phyloP scores from a whole-genome alignment of 371 early-diverging fungal genomes.

The Parasitella parasitica region DNA sequence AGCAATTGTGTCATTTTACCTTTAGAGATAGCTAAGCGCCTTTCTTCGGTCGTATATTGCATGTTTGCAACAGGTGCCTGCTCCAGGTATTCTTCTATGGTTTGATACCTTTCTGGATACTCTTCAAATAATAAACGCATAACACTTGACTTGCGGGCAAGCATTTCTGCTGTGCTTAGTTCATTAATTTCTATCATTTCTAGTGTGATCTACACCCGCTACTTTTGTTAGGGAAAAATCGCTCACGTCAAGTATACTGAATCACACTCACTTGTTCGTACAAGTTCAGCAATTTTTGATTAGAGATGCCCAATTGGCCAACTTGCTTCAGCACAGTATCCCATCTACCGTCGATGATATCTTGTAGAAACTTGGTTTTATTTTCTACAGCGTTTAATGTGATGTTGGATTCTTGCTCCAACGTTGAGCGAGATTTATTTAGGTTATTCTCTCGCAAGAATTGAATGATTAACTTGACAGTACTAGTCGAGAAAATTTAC shows the following conservation, averaged over 20 bases:
- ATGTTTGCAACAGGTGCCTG: conserved; percentile 51
- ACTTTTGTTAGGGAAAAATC: not conserved
- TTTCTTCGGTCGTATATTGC: conserved; percentile 60
- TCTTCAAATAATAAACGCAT: conserved; percentile 73
- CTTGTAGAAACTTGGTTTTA: conserved; percentile 63
- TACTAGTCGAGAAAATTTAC: conserved; percentile 33
- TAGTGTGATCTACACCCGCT: conserved; percentile 60
- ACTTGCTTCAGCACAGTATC: conserved; percentile 80
- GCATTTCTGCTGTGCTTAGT: conserved; percentile 77
- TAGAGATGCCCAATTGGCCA: conserved; percentile 65
- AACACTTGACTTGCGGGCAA: conserved; percentile 86
- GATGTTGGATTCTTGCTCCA: conserved; percentile 83
- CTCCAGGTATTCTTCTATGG: conserved; percentile 74
- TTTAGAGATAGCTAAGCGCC: conserved; percentile 52
- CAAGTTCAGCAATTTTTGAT: conserved; percentile 71
- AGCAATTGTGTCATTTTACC: conserved; percentile 7
- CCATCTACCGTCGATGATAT: conserved; percentile 84
- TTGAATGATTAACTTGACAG: conserved; percentile 87
- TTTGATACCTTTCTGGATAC: conserved; percentile 79
- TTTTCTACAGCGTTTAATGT: conserved; percentile 83
- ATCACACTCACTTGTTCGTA: conserved; percentile 81
- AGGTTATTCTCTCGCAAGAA: conserved; percentile 90
- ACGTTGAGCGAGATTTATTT: conserved; percentile 60
- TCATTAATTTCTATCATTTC: conserved; percentile 87
- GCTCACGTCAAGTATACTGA: no score